These are phyloP conservation scores for Oemleria cerasiformis DNA, from an alignment of 306 rosid genomes.

Conservation along the genomic window DNA sequence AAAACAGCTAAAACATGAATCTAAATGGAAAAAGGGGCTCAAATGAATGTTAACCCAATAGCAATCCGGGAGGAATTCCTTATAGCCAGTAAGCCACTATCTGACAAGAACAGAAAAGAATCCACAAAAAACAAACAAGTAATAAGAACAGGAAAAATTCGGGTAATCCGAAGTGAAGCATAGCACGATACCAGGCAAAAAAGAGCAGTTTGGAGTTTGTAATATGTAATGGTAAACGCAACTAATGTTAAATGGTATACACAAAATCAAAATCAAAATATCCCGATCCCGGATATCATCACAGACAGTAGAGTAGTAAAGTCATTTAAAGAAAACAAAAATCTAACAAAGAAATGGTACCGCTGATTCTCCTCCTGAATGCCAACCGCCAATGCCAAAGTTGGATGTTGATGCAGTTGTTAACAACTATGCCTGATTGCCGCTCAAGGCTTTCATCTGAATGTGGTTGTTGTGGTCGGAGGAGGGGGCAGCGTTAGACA, in stretches of 20 bases:
- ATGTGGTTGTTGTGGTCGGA: constrained; percentile 48
- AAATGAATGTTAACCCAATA: background rate
- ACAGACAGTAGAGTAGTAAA: background rate
- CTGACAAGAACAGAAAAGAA: background rate
- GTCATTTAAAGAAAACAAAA: constrained; percentile 2
- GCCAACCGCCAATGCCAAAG: background rate
- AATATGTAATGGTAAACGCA: background rate
- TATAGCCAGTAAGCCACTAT: background rate
- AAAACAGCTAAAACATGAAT: background rate
- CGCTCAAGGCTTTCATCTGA: constrained; percentile 90
- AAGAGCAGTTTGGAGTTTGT: background rate
- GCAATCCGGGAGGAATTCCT: background rate
- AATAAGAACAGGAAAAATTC: background rate
- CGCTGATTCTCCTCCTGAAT: background rate
- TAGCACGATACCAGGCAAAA: background rate
- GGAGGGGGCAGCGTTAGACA: constrained; percentile 46
- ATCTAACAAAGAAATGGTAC: background rate
- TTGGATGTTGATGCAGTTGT: background rate
- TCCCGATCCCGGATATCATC: background rate
- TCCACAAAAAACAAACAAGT: background rate
- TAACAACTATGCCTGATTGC: constrained; percentile 71
- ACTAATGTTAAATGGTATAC: background rate
- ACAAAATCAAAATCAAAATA: background rate
- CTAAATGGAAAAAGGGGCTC: background rate
- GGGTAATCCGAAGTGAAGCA: background rate